phyloP scores from a whole-genome alignment of 2,329 filamentous ascomycete species.

The Lizonia empirigonia region DNA sequence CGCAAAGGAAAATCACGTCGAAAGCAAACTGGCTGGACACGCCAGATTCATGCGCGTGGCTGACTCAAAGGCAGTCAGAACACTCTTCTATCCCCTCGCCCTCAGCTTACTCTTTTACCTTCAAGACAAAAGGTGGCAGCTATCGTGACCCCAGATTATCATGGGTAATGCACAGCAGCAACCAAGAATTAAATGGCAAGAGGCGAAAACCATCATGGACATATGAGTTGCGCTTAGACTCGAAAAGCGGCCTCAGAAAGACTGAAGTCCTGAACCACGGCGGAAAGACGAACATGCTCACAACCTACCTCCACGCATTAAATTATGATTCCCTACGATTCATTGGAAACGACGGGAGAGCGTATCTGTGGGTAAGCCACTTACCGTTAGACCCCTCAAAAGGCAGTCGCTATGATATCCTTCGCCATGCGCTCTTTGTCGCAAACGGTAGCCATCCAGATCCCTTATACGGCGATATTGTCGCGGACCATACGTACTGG shows the following conservation, averaged over 20 bases:
- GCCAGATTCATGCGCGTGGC: slow-evolving; percentile 31
- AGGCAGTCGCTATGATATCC: slow-evolving; percentile 36
- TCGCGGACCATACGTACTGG: slow-evolving; percentile 45
- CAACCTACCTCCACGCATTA: slow-evolving; percentile 37
- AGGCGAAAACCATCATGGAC: slow-evolving; percentile 25
- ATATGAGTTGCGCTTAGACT: slow-evolving; percentile 37
- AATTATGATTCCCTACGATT: slow-evolving; percentile 45
- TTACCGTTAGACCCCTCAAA: slow-evolving; percentile 29
- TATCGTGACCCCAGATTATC: slow-evolving; percentile 33
- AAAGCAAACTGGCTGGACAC: slow-evolving; percentile 36
- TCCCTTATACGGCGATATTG: slow-evolving; percentile 42
- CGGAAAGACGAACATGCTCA: slow-evolving; percentile 26
- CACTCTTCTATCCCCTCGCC: slow-evolving; percentile 16
- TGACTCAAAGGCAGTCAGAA: slow-evolving; percentile 25
- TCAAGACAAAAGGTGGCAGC: slow-evolving; percentile 32
- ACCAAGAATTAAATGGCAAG: slow-evolving; percentile 8
- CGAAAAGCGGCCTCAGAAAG: slow-evolving; percentile 30
- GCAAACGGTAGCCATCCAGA: slow-evolving; percentile 27
- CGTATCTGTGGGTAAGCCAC: slow-evolving; percentile 42
- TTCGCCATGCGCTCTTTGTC: slow-evolving; percentile 43
- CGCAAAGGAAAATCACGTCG: slow-evolving; percentile 14
- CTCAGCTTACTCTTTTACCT: slow-evolving; percentile 31
- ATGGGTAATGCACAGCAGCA: slow-evolving; percentile 35
- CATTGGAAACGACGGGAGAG: slow-evolving; percentile 32
- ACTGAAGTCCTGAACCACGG: slow-evolving; percentile 30